A percentile compares a stretch with the other conserved stretches of the same genome.
These are phyloP conservation scores for Brasenia schreberi DNA, from an alignment of 164 flowering plant species.

Conservation along the genomic window DNA sequence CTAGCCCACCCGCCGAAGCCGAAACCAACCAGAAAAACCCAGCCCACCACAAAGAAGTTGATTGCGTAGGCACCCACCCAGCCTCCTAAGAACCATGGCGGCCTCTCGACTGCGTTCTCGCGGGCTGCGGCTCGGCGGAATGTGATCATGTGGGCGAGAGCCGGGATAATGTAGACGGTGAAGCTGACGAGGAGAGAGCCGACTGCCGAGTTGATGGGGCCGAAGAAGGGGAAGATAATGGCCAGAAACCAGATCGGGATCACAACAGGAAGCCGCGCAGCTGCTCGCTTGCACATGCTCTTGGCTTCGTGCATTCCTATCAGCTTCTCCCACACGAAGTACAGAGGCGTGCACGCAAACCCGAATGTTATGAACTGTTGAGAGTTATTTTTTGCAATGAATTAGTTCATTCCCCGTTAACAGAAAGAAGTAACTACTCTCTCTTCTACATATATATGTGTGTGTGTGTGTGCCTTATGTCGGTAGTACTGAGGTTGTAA, in stretches of 20 bases:
- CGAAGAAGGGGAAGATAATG: constrained; percentile 23
- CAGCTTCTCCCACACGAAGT: constrained; percentile 80
- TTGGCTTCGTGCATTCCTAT: constrained; percentile 60
- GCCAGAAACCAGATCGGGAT: constrained; percentile 37
- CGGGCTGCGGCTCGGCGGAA: constrained; percentile 18
- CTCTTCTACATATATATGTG: no score
- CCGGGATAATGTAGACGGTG: constrained; percentile 24
- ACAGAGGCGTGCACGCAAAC: constrained; percentile 71
- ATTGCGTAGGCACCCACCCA: constrained; percentile 68
- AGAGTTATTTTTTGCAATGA: no score
- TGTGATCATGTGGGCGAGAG: constrained; percentile 21
- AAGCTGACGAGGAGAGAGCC: constrained; percentile 25
- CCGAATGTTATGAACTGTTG: constrained; percentile 72
- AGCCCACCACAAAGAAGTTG: constrained; percentile 64
- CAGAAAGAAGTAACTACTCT: no score
- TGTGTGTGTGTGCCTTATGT: no score
- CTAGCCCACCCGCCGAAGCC: constrained; percentile 99
- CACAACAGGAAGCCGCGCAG: constrained; percentile 58
- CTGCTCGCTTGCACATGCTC: constrained; percentile 47
- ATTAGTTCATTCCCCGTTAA: no score
- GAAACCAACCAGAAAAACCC: constrained; percentile 85
- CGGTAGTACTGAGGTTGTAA: no score
- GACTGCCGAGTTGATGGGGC: constrained; percentile 25
- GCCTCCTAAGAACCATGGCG: constrained; percentile 60
- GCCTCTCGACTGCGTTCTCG: constrained; percentile 93